phyloP scores from a whole-genome alignment of 2,329 filamentous ascomycete species.

The Claviceps paspali region DNA sequence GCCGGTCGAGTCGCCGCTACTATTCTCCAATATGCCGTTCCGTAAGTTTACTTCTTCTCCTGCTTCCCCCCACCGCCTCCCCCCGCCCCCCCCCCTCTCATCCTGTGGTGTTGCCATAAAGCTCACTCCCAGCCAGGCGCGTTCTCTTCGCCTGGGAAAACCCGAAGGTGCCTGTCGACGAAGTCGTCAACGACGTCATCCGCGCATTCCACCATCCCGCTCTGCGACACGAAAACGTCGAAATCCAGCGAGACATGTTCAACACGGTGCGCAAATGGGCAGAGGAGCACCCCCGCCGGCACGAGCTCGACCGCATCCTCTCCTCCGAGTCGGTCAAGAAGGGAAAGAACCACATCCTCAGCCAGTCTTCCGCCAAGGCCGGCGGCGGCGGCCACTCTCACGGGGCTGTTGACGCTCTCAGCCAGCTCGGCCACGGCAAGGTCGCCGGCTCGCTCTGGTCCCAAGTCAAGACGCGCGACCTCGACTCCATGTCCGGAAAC shows the following conservation, averaged over 20 bases:
- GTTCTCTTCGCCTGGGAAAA: slow-evolving; percentile 91
- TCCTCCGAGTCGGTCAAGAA: slow-evolving; percentile 68
- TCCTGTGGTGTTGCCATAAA: too few species aligned
- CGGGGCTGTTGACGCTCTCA: slow-evolving; percentile 28
- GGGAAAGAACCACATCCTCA: slow-evolving; percentile 62
- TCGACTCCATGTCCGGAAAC: slow-evolving; percentile 36
- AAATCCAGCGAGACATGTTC: slow-evolving; percentile 84
- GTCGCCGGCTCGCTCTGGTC: slow-evolving; percentile 45
- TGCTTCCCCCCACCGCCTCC: too few species aligned
- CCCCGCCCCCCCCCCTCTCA: too few species aligned
- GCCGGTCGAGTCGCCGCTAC: slow-evolving; percentile 59
- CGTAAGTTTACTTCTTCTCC: slow-evolving; percentile 30
- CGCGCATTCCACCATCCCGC: slow-evolving; percentile 85
- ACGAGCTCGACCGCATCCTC: slow-evolving; percentile 58
- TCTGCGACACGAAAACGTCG: slow-evolving; percentile 55
- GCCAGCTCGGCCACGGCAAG: slow-evolving; percentile 37
- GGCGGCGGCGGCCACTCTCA: slow-evolving; percentile 23
- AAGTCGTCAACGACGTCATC: slow-evolving; percentile 69
- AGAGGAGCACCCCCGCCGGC: slow-evolving; percentile 49
- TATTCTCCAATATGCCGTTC: slow-evolving; percentile 74
- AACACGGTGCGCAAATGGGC: slow-evolving; percentile 71
- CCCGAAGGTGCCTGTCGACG: slow-evolving; percentile 62
- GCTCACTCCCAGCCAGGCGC: too few species aligned
- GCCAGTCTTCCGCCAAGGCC: slow-evolving; percentile 16
- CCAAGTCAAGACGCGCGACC: slow-evolving; percentile 43